Percentiles rank a stretch among this genome's conserved stretches.
Conservation (phyloP, 2,329 filamentous ascomycete species). For the Pseudogymnoascus sp. region DNA sequence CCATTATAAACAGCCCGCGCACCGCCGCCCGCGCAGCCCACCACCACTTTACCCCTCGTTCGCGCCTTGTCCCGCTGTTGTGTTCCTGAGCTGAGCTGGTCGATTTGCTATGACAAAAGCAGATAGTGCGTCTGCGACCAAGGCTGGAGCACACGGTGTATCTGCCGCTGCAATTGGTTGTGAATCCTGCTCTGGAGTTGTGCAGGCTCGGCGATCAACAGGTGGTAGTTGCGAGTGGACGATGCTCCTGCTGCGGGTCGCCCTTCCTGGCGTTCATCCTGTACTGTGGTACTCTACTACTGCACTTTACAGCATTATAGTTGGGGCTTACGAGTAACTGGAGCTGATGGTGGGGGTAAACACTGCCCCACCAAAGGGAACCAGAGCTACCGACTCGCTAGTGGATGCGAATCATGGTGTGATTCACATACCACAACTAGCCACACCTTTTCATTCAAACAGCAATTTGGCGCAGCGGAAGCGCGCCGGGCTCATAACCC, state of each 20-base stretch:
- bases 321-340: background rate
- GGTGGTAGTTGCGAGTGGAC: background rate
- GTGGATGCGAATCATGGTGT: background rate
- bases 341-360: conserved; percentile 5
- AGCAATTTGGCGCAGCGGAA: conserved; percentile 16
- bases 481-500: conserved; percentile 16
- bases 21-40: background rate
- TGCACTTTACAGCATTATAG: background rate
- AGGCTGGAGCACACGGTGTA: background rate
- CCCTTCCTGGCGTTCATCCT: background rate
- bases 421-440: background rate
- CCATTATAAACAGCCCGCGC: background rate
- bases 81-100: background rate
- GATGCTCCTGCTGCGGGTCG: background rate
- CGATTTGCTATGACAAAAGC: background rate
- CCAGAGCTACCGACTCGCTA: background rate
- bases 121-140: background rate
- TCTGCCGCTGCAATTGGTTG: conserved; percentile 1
- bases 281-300: background rate
- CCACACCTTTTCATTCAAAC: background rate
- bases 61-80: background rate
- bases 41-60: conserved; percentile 2
- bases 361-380: background rate
- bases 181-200: background rate
- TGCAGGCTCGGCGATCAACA: background rate